A percentile compares a stretch with the other conserved stretches of the same genome.
These are phyloP conservation scores for Puccinia triticina DNA, from an alignment of 1,284 basidiomycete species.

Conservation along the genomic window DNA sequence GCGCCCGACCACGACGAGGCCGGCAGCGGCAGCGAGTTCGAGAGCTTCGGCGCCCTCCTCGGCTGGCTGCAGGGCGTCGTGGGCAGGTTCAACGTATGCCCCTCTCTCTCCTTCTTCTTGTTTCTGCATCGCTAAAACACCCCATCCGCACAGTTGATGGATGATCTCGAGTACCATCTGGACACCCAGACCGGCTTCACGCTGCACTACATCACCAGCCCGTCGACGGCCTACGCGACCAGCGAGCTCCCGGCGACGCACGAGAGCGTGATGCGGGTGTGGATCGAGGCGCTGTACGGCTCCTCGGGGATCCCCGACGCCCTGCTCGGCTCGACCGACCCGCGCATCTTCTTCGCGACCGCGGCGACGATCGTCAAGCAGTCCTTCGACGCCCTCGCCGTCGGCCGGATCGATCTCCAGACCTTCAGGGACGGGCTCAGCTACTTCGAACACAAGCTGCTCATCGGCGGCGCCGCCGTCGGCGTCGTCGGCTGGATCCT, in stretches of 20 bases:
- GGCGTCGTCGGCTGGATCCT: conserved; percentile 49
- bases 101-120: not conserved
- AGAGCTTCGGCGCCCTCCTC: conserved; percentile 33
- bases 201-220: conserved; percentile 42
- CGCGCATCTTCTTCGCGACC: conserved; percentile 41
- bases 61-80: conserved; percentile 48
- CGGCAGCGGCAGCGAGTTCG: conserved; percentile 35
- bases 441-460: conserved; percentile 48
- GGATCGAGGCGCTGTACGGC: conserved; percentile 48
- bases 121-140: not conserved
- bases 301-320: conserved; percentile 47
- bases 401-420: conserved; percentile 39
- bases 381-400: conserved; percentile 47
- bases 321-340: conserved; percentile 40
- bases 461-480: conserved; percentile 34
- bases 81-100: conserved; percentile 35
- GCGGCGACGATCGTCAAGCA: conserved; percentile 44
- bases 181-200: conserved; percentile 30
- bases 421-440: conserved; percentile 45
- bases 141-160: conserved; percentile 42
- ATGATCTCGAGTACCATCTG: conserved; percentile 33
- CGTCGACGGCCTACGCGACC: conserved; percentile 28
- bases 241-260: conserved; percentile 31
- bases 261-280: conserved; percentile 19
- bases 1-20: conserved; percentile 34